These are phyloP conservation scores for Macadamia integrifolia DNA, from an alignment of 164 flowering plant genomes.

Conservation along the genomic window DNA sequence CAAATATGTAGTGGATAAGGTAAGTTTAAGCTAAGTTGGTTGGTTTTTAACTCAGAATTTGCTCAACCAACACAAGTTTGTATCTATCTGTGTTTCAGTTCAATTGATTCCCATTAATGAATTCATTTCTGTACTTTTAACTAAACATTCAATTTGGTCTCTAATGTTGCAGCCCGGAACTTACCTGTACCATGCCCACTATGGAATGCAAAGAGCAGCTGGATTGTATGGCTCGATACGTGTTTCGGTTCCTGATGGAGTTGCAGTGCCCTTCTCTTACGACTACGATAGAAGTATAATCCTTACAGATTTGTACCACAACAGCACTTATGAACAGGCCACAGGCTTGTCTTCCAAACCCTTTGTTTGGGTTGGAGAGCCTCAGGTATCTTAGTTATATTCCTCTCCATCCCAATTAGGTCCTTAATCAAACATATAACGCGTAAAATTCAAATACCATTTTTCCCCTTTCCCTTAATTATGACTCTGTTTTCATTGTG, in stretches of 20 bases:
- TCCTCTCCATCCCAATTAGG: not conserved
- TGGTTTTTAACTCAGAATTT: not conserved
- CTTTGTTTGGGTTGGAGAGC: slow-evolving; percentile 83
- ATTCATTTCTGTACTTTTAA: too few species aligned
- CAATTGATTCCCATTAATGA: too few species aligned
- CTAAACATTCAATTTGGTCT: not conserved
- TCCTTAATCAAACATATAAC: not conserved
- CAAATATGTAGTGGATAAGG: slow-evolving; percentile 76
- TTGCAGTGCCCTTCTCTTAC: slow-evolving; percentile 60
- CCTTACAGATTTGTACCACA: slow-evolving; percentile 87
- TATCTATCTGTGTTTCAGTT: too few species aligned
- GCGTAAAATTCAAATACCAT: not conserved
- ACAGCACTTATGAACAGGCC: slow-evolving; percentile 62
- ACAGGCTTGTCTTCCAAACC: slow-evolving; percentile 60
- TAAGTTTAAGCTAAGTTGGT: slow-evolving; percentile 20
- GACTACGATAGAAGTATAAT: slow-evolving; percentile 67
- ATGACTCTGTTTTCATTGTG: not conserved
- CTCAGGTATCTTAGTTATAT: slow-evolving; percentile 43
- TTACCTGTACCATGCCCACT: slow-evolving; percentile 83
- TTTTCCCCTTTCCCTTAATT: slow-evolving; percentile 19
- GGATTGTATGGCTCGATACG: slow-evolving; percentile 75
- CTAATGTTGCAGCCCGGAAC: slow-evolving; percentile 68
- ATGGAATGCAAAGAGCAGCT: slow-evolving; percentile 87
- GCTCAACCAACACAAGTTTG: too few species aligned
- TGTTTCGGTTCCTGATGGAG: slow-evolving; percentile 52